Evolutionary conservation across 106 monocot genomes (phyloP), one percentile per base, ranked within the genome.

Genomic region (Allium cepa): DNA sequence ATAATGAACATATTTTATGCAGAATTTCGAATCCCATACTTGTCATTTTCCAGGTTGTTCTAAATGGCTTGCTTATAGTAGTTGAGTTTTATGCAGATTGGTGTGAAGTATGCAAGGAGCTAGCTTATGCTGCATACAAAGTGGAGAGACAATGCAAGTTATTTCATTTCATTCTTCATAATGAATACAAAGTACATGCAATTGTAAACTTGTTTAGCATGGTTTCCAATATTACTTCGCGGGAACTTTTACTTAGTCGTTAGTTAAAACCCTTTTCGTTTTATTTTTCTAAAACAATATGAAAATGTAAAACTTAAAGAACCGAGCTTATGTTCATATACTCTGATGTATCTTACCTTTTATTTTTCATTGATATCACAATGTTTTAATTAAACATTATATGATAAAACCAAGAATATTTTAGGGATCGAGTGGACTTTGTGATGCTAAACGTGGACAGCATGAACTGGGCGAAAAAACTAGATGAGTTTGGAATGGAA

Each of bases 1-100:
- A 47, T 2, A 12, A 49, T 49, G 8, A 3, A 4, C 49, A 47
- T 8, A 3, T 64, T 64, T 1, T 16, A 8, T 64, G 49, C 48
- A 47, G 16, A 45, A 13, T 13, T 2, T 9, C 9, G 13, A 45
- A n/a, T 49, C 12, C 17, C 64, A 64, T 8, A 12, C 1, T 59
- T 57, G 12, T 62, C 57, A 26, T 78, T 47, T 47, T 73, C 71
- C 80, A 94, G 94, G 91, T 91, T 62, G 22, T 91, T 70, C 63
- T 79, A 80, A 96, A 96, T 82, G 91, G 91, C 22, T 71, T 36
- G 81, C 95, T 90, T 53, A 96, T 91, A 59, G 91, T 96, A 26
- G 91, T 96, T 4, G 88, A 86, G 56, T 96, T 92, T 76, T 96
- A 96, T 82, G 96, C 91, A 63, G 91, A 91, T 75, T 96, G 91